These are phyloP conservation scores for Collariella sp. DNA, from an alignment of 495 filamentous ascomycete species.

Conservation along the genomic window DNA sequence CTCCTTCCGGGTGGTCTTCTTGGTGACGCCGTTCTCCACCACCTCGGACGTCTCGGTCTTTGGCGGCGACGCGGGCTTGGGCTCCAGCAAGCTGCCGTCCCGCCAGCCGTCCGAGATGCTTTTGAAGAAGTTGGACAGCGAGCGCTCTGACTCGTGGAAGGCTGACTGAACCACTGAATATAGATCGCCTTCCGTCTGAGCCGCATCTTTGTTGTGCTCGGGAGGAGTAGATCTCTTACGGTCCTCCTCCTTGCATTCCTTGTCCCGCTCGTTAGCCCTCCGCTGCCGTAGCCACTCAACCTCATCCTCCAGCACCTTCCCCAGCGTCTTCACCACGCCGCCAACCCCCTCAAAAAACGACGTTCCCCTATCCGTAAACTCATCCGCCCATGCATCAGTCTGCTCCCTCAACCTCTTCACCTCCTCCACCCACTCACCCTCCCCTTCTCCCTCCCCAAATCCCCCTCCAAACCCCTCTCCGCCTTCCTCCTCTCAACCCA, in stretches of 20 bases:
- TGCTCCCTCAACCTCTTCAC: background rate
- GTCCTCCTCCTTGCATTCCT: background rate
- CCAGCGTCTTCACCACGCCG: background rate
- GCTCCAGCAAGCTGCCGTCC: background rate
- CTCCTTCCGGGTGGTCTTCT: constrained; percentile 12
- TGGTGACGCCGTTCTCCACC: constrained; percentile 5
- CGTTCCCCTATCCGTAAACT: background rate
- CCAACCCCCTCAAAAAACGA: constrained; percentile 5
- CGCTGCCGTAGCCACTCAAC: background rate
- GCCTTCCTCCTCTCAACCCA: constrained; percentile 11
- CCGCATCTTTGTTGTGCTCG: background rate
- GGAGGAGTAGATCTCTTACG: too few relatives aligned
- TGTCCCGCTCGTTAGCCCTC: background rate
- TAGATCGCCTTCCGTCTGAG: constrained; percentile 14
- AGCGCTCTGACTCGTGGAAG: constrained; percentile 18
- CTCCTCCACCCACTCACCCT: background rate
- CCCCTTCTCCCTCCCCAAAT: background rate
- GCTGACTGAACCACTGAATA: constrained; percentile 10
- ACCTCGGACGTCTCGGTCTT: constrained; percentile 7
- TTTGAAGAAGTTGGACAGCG: constrained; percentile 16
- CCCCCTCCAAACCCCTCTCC: background rate
- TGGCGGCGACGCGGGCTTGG: constrained; percentile 2
- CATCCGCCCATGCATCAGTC: background rate
- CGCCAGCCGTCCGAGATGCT: constrained; percentile 4
- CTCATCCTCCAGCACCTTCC: constrained; percentile 8